Percentiles rank a stretch among this genome's conserved stretches.
Conservation (phyloP, 352 stramenopile species). For the Blastocystis sp. region DNA sequence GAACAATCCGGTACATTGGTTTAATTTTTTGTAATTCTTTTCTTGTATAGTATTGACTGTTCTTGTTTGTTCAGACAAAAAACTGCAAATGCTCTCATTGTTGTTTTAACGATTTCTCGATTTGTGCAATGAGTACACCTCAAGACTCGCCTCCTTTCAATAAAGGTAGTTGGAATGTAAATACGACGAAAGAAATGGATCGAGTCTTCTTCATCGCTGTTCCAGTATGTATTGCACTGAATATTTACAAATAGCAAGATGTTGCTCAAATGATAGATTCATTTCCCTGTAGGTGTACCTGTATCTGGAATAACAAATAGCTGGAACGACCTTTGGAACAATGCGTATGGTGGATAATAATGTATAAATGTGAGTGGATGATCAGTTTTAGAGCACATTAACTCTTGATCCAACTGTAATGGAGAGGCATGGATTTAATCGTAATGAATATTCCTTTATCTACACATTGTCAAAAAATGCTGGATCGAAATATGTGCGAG, state of each 20-base stretch:
- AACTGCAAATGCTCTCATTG: neutral
- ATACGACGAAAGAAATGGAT: neutral
- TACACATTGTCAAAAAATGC: neutral
- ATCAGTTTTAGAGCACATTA: neutral
- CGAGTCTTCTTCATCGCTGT: conserved; percentile 2
- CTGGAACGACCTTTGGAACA: neutral
- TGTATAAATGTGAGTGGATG: neutral
- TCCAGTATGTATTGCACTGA: neutral
- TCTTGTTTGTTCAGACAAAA: neutral
- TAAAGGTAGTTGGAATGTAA: conserved; percentile 20
- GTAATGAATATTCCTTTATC: conserved; percentile 32
- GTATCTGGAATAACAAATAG: neutral
- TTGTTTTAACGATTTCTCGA: neutral
- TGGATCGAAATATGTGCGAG: neutral
- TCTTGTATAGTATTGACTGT: neutral
- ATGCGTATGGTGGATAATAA: conserved; percentile 9
- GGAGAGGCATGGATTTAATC: neutral
- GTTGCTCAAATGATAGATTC: conserved; percentile 15
- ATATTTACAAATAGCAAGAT: neutral
- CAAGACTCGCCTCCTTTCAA: neutral
- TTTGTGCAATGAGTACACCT: neutral
- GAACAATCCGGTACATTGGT: neutral
- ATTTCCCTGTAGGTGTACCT: neutral
- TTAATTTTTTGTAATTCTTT: neutral
- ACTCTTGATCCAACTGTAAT: neutral